A percentile compares a stretch with the other conserved stretches of the same genome.
Conservation (phyloP, 2,329 filamentous ascomycete species). For the Myriosclerotinia scirpicola region DNA sequence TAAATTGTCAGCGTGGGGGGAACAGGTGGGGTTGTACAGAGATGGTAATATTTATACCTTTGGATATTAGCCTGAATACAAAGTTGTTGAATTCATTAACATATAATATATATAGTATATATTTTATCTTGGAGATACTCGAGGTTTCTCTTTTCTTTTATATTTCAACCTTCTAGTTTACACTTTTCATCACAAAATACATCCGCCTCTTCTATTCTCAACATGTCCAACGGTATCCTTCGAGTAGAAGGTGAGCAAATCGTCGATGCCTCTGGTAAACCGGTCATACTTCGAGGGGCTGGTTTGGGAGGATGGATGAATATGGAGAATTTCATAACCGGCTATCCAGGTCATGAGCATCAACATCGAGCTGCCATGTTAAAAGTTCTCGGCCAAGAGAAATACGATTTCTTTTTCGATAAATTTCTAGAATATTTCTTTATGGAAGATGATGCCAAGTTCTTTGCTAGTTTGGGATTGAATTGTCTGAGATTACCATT, state of each 20-base stretch:
- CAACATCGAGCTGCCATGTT: constrained; percentile 55
- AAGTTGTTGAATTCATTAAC: background rate
- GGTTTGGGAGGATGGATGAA: constrained; percentile 47
- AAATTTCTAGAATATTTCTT: constrained; percentile 52
- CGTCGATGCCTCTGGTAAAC: constrained; percentile 41
- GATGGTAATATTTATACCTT: constrained; percentile 12
- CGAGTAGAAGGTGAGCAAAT: constrained; percentile 42
- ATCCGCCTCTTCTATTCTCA: background rate
- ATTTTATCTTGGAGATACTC: background rate
- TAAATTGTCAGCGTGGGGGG: constrained; percentile 12
- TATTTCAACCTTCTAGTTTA: background rate
- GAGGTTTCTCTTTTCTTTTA: background rate
- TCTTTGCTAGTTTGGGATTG: constrained; percentile 54
- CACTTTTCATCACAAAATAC: background rate
- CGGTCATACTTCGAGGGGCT: constrained; percentile 44
- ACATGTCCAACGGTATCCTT: constrained; percentile 39
- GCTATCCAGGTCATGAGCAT: constrained; percentile 59
- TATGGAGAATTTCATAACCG: constrained; percentile 65
- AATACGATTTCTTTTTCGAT: constrained; percentile 61
- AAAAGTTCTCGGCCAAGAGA: constrained; percentile 54
- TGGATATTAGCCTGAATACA: constrained; percentile 21
- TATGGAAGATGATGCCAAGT: constrained; percentile 56
- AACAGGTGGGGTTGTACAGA: constrained; percentile 13
- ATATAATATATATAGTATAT: background rate
- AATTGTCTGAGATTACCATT: constrained; percentile 62